Conservation (phyloP, 441 rosid genomes). For the Jatropha multifida region DNA sequence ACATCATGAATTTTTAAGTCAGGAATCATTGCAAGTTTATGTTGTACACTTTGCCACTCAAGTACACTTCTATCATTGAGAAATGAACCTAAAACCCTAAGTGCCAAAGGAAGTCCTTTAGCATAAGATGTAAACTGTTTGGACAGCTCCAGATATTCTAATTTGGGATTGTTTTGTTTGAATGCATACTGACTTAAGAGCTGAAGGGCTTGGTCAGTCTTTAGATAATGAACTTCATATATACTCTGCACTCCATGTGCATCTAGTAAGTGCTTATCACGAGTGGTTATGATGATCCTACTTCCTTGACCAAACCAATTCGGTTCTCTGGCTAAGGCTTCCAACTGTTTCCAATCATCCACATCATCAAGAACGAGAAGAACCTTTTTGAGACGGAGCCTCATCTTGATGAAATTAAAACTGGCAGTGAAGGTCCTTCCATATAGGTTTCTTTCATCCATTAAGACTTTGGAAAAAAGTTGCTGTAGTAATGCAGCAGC, state of each 20-base stretch:
- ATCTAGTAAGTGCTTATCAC: constrained; percentile 5
- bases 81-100: constrained; percentile 19
- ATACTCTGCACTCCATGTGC: neutral
- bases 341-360: constrained; percentile 4
- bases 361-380: constrained; percentile 18
- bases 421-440: neutral
- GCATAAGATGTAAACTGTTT: neutral
- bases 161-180: neutral
- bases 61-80: neutral
- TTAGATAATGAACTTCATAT: constrained; percentile 2
- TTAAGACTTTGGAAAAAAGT: neutral
- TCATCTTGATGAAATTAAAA: neutral
- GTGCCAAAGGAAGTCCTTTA: constrained; percentile 9
- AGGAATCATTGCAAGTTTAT: constrained; percentile 6
- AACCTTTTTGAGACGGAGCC: neutral
- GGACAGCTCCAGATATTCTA: constrained; percentile 8
- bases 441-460: neutral
- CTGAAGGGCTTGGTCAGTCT: constrained; percentile 8
- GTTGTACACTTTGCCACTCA: constrained; percentile 11
- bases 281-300: constrained; percentile 11
- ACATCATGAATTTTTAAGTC: neutral
- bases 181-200: constrained; percentile 21
- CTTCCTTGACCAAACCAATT: constrained; percentile 12
- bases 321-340: neutral
- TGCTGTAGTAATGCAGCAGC: neutral